Evolutionary conservation across 2,329 filamentous ascomycete species (phyloP).

Genomic region (Phyllosticta capitalensis): DNA sequence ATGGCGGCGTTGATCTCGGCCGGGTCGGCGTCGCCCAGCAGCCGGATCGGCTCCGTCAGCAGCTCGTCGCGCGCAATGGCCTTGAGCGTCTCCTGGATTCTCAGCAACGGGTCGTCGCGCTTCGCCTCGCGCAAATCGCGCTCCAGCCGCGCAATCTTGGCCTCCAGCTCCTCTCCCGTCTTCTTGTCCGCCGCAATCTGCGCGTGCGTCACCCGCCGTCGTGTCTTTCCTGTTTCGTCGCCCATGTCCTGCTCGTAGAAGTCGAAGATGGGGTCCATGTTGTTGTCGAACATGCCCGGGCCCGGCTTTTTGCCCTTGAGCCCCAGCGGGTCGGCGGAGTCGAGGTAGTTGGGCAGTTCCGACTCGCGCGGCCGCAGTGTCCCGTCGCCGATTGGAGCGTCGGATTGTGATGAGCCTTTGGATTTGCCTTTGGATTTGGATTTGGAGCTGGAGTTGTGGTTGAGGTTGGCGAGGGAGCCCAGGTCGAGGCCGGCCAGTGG

Average conservation of each 20-base stretch:
- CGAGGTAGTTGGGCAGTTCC: neutral
- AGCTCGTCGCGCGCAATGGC: neutral
- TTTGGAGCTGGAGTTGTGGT: neutral
- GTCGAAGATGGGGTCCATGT: neutral
- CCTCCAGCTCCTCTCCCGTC: neutral
- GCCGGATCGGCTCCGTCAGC: neutral
- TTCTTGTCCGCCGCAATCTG: neutral
- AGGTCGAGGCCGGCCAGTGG: neutral
- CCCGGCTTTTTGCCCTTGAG: neutral
- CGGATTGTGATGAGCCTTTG: neutral
- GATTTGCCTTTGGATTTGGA: neutral
- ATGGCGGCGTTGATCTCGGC: neutral
- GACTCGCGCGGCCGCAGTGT: neutral
- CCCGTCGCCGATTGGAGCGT: neutral
- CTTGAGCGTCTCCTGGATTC: neutral
- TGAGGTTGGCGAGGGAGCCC: too few species aligned
- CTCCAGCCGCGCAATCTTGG: neutral
- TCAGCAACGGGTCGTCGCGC: slow-evolving; percentile 3
- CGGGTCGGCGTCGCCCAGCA: slow-evolving; percentile 3
- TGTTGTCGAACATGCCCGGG: neutral
- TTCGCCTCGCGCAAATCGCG: neutral
- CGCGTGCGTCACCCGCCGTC: neutral
- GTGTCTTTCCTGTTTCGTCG: neutral
- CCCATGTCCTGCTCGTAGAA: slow-evolving; percentile 4
- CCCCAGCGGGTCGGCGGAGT: neutral